phyloP scores from a whole-genome alignment of 23 red algal genomes.

The Rhodosorus marinus region DNA sequence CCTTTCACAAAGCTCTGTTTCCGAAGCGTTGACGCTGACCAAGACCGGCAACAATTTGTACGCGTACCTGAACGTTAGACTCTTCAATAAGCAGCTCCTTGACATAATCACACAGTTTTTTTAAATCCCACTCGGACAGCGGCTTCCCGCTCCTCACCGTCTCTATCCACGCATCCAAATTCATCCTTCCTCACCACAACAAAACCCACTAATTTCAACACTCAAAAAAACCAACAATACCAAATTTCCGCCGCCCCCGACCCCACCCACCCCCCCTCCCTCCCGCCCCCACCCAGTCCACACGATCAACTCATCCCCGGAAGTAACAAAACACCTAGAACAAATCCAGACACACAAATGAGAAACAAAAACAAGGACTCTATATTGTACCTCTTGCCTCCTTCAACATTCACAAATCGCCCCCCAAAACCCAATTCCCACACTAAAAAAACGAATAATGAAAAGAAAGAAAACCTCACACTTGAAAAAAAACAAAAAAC shows the following conservation, averaged over 20 bases:
- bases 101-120: conserved; percentile 95
- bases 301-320: background rate
- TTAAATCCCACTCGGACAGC: conserved; percentile 84
- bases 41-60: too few relatives aligned
- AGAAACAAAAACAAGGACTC: too few relatives aligned
- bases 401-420: too few relatives aligned
- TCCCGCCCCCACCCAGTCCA: background rate
- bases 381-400: too few relatives aligned
- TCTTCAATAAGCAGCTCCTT: conserved; percentile 99
- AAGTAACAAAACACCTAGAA: too few relatives aligned
- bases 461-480: too few relatives aligned
- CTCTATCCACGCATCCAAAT: conserved; percentile 80
- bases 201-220: too few relatives aligned
- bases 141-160: conserved; percentile 61
- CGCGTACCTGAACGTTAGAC: conserved; percentile 90
- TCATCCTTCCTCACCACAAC: conserved; percentile 9
- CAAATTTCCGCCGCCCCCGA: background rate
- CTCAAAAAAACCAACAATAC: too few relatives aligned
- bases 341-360: too few relatives aligned
- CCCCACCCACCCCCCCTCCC: background rate
- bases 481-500: too few relatives aligned
- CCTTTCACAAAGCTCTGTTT: background rate
- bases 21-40: background rate
- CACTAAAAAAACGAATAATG: too few relatives aligned
- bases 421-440: too few relatives aligned